Evolutionary conservation across 2,329 filamentous ascomycete species (phyloP).

Genomic region (Scedosporium boydii): DNA sequence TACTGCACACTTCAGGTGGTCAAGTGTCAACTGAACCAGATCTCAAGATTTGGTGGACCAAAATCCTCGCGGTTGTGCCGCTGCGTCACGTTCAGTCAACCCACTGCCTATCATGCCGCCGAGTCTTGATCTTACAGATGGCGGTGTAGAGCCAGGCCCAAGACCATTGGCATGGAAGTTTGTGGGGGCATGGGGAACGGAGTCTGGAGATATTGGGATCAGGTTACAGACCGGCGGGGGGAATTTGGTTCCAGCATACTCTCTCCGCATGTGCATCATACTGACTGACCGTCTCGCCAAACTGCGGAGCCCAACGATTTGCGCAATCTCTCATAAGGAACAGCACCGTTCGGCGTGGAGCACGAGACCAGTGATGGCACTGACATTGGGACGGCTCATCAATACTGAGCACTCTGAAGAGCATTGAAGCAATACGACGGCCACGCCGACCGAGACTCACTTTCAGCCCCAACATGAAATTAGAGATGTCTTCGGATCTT

Average conservation of each 20-base stretch:
- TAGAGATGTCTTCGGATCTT: neutral
- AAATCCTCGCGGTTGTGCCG: neutral
- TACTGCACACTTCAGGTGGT: conserved; percentile 1
- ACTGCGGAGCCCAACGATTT: neutral
- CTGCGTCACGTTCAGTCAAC: neutral
- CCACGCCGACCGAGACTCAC: too few relatives aligned
- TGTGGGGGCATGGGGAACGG: too few relatives aligned
- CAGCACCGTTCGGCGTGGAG: too few relatives aligned
- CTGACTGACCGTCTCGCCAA: neutral
- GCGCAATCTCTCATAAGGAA: neutral
- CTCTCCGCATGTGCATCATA: conserved; percentile 2
- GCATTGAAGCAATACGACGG: too few relatives aligned
- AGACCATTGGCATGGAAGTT: neutral
- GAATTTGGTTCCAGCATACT: neutral
- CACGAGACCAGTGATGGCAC: too few relatives aligned
- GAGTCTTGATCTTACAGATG: neutral
- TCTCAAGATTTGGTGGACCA: neutral
- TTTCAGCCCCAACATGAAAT: neutral
- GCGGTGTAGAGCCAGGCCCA: neutral
- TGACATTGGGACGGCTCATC: too few relatives aligned
- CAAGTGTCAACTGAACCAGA: conserved; percentile 2
- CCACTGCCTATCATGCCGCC: neutral
- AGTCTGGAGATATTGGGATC: too few relatives aligned
- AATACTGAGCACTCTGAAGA: too few relatives aligned
- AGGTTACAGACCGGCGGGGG: neutral